Base-by-base conservation (phyloP, 2,329 filamentous ascomycete genomes). In the Daldinia sp. region DNA sequence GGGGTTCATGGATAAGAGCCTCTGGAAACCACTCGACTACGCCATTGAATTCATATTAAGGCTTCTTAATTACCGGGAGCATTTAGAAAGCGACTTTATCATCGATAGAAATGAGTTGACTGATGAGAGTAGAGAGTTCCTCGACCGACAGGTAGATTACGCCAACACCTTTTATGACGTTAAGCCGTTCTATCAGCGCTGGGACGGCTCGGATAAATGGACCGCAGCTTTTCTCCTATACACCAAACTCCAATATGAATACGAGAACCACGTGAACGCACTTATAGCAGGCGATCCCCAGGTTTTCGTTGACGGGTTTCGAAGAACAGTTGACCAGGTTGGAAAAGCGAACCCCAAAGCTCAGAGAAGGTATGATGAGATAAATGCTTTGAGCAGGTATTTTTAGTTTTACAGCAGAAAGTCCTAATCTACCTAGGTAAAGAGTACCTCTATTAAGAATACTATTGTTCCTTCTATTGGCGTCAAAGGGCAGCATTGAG, bases 171-270 rank as follows among this genome's bases (percentile, higher is more conserved):
- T 59, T 13, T 67, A 64, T 5, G 0, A 5, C 2, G 6, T 53
- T 3, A 53, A 61, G 1, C 37, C 58, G 20, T 70, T 70, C 55
- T 67, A 65, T 39, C 6, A 6, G 1, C 3, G 1, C 1, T 71
- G 70, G 70, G 61, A 61, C 1, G 15, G 10, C 0, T 54, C 50
- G 3, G 70, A 69, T 33, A 65, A 64, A 23, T 72, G 70, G 70
- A 54, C 39, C 0, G 60, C 63, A 5, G 51, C 51, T 6, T 71
- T 50, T n/a, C 63, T 71, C 5, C 50, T 72, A 2, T 71, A 60
- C 30, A 1, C 12, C 1, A 66, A 58, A 46, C 63, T 72, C 20
- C 0, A 1, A 1, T 42, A 18, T 6, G 28, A 42, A 30, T 46
- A 57, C 10, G 20, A 68, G 4, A 2, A 1, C 0, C 65, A 56